Evolutionary conservation across 1,139 yeast species (phyloP).

Genomic region (Zygosaccharomyces sapae): DNA sequence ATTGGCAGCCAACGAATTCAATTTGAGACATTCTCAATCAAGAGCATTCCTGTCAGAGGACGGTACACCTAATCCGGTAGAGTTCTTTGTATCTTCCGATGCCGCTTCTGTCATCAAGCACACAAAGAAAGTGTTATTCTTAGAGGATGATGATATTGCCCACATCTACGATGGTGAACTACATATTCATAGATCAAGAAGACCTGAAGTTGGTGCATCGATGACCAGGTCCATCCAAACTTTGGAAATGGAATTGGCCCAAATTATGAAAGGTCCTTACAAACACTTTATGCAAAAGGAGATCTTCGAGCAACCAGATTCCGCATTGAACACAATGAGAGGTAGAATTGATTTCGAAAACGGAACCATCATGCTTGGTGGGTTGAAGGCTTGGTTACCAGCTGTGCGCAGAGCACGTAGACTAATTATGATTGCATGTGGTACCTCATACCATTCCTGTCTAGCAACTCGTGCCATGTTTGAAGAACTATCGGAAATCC

Average conservation of each 20-base stretch:
- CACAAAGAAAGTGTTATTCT: constrained; percentile 91
- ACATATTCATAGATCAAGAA: constrained; percentile 95
- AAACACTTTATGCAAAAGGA: constrained; percentile 98
- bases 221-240: constrained; percentile 95
- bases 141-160: constrained; percentile 98
- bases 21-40: constrained; percentile 81
- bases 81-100: constrained; percentile 93
- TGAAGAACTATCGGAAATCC: constrained; percentile 95
- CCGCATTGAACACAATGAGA: constrained; percentile 97
- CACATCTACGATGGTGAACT: constrained; percentile 97
- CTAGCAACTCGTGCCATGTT: constrained; percentile 93
- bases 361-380: constrained; percentile 77
- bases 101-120: constrained; percentile 98
- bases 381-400: constrained; percentile 77
- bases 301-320: constrained; percentile 97
- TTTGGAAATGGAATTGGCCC: constrained; percentile 92
- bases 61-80: constrained; percentile 90
- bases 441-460: constrained; percentile 98
- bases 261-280: constrained; percentile 97
- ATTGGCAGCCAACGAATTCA: constrained; percentile 45
- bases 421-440: constrained; percentile 98
- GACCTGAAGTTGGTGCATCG: constrained; percentile 75
- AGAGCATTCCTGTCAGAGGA: constrained; percentile 90
- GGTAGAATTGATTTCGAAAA: constrained; percentile 95
- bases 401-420: constrained; percentile 93